Base-by-base conservation (phyloP, 2,329 filamentous ascomycete genomes). In the Rhynchosporium agropyri region DNA sequence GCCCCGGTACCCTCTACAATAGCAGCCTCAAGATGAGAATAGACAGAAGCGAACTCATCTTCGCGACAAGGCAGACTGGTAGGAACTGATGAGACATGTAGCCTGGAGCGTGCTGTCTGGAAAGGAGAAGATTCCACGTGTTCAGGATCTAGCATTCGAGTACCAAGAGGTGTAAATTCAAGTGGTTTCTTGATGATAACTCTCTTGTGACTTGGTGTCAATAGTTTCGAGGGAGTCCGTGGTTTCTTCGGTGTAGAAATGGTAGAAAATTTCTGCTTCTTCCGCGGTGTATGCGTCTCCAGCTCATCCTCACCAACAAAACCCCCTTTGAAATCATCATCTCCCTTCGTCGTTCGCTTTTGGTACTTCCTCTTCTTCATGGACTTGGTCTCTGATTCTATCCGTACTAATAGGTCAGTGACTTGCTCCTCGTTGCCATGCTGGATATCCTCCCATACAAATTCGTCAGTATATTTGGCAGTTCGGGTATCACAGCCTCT, bases 131-230 rank as follows among this genome's bases (percentile, higher is more conserved):
- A 86, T 49, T 92, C 84, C 61, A 90, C 83, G 68, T 90, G 85
- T 40, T 84, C 84, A 4, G 91, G 89, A 1, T 91, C 91, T 3
- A 99, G 83, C 26, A 90, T 83, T 45, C 95, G 89, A 13, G 92
- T 97, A 6, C 92, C 92, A n/a, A 99, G 79, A 0, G 95, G 95
- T 0, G 95, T 99, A 72, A 98, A 98, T 73, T 97, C 93, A 42
- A 99, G 84, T 4, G 91, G 89, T 72, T 93, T 97, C 75, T 96
- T 96, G 48, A 94, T 79, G 45, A 90, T 77, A 45, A 92, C 87
- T 65, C 82, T 82, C 71, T 87, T 89, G 69, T 89, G 83, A 33
- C 84, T 85, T 20, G 87, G 87, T 0, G 87, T 89, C 62, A 88
- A 61, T 63, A 76, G 63, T 63, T 77, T 76, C 28, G 72, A 74